A percentile compares a stretch with the other conserved stretches of the same genome.
Conservation (phyloP, 1,139 yeast species). For the Hemisphaericaspora lyxosophila region DNA sequence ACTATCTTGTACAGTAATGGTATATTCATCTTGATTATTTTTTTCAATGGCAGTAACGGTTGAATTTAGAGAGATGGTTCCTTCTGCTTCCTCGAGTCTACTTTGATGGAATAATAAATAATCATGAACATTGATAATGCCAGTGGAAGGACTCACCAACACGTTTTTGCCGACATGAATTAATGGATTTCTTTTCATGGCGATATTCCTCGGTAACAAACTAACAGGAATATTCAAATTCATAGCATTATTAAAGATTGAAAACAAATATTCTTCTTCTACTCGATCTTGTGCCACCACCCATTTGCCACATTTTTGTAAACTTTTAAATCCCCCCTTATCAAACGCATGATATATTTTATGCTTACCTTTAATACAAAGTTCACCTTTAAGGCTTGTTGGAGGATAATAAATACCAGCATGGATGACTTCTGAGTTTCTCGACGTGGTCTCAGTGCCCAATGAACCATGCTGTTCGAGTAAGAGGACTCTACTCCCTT, state of each 20-base stretch:
- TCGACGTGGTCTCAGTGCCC: conserved; percentile 80
- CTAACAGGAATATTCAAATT: conserved; percentile 58
- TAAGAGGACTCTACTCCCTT: conserved; percentile 53
- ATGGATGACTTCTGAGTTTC: conserved; percentile 91
- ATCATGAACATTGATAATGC: conserved; percentile 81
- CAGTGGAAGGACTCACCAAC: conserved; percentile 79
- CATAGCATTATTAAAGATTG: conserved; percentile 52
- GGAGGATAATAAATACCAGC: conserved; percentile 85
- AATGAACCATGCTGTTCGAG: conserved; percentile 64
- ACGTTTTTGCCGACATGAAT: conserved; percentile 62
- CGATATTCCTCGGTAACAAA: conserved; percentile 47
- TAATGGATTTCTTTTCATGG: conserved; percentile 58
- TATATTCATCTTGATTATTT: conserved; percentile 26
- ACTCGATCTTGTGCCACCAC: conserved; percentile 74
- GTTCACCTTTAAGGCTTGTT: conserved; percentile 60
- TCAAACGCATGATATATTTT: conserved; percentile 49
- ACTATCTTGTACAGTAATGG: conserved; percentile 30
- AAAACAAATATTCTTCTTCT: conserved; percentile 55
- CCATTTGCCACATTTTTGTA: conserved; percentile 80
- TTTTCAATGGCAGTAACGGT: conserved; percentile 48
- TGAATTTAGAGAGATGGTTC: conserved; percentile 66
- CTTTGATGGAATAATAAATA: conserved; percentile 60
- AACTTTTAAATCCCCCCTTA: conserved; percentile 42
- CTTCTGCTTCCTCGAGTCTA: conserved; percentile 53
- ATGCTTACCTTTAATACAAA: conserved; percentile 75